These are phyloP conservation scores for Suillus subaureus DNA, from an alignment of 768 basidiomycete species.

Conservation along the genomic window DNA sequence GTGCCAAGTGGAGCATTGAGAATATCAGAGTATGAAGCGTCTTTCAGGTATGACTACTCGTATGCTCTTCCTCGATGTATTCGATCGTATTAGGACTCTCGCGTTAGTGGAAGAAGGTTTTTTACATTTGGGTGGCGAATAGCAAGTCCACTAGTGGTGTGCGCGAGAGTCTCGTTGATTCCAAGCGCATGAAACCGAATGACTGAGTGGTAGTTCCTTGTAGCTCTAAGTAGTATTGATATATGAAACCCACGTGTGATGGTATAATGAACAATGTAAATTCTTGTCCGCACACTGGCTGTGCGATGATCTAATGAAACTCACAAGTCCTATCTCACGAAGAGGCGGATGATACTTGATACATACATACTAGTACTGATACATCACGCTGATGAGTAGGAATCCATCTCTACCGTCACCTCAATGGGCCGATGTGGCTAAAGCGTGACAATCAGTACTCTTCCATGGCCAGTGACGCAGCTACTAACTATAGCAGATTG, in stretches of 20 bases:
- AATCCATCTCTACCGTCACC: not conserved
- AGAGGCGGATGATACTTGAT: not conserved
- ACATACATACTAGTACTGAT: not conserved
- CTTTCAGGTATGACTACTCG: not conserved
- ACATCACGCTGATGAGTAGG: not conserved
- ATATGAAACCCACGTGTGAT: not conserved
- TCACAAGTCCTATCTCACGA: not conserved
- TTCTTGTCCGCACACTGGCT: not conserved
- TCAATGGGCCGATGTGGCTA: not conserved
- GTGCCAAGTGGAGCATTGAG: constrained; percentile 84
- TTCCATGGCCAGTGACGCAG: not conserved
- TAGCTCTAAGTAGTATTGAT: not conserved
- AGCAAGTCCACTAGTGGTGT: not conserved
- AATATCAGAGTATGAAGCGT: not conserved
- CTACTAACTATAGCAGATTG: not conserved
- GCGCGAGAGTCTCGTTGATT: not conserved
- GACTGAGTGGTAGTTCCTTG: not conserved
- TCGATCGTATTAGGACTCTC: not conserved
- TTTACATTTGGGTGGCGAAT: not conserved
- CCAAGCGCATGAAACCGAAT: not conserved
- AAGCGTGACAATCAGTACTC: not conserved
- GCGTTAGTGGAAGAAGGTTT: too few species aligned
- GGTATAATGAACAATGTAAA: not conserved
- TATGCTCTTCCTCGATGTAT: not conserved
- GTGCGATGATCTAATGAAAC: not conserved